Percentiles rank a stretch among this genome's conserved stretches.
phyloP scores from a whole-genome alignment of 768 basidiomycete species.

The Lactifluus hygrophoroides region DNA sequence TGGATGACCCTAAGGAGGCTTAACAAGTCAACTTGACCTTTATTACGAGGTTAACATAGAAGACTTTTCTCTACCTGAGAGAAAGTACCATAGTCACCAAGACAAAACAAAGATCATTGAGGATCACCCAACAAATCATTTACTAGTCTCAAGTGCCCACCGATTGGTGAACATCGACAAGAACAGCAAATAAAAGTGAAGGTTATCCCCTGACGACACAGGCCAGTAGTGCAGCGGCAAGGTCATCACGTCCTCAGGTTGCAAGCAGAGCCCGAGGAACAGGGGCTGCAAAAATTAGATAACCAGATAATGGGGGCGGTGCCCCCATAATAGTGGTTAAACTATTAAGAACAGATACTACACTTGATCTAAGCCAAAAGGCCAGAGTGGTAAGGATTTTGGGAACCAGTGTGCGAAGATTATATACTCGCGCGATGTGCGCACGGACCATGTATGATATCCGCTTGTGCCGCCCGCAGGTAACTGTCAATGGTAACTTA shows the following conservation, averaged over 20 bases:
- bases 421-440: conserved; percentile 3
- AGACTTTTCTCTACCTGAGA: no score
- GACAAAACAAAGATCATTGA: no score
- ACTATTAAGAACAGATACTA: conserved; percentile 94
- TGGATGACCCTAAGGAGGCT: no score
- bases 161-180: not conserved
- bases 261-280: conserved; percentile 22
- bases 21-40: no score
- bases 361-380: conserved; percentile 98
- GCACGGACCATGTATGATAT: conserved; percentile 17
- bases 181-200: conserved; percentile 16
- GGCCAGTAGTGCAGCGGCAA: conserved; percentile 21
- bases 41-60: no score
- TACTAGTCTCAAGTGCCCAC: conserved; percentile 2
- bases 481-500: no score
- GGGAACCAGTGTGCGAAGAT: not conserved
- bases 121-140: conserved; percentile 1
- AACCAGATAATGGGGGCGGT: conserved; percentile 29
- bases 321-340: conserved; percentile 40
- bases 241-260: conserved; percentile 19
- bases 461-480: no score
- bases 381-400: conserved; percentile 69
- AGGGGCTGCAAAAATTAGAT: conserved; percentile 29
- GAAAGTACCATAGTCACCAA: no score
- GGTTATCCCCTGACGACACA: conserved; percentile 19